Evolutionary conservation across 2,329 filamentous ascomycete species (phyloP).

Genomic region (Cercospora sesami): DNA sequence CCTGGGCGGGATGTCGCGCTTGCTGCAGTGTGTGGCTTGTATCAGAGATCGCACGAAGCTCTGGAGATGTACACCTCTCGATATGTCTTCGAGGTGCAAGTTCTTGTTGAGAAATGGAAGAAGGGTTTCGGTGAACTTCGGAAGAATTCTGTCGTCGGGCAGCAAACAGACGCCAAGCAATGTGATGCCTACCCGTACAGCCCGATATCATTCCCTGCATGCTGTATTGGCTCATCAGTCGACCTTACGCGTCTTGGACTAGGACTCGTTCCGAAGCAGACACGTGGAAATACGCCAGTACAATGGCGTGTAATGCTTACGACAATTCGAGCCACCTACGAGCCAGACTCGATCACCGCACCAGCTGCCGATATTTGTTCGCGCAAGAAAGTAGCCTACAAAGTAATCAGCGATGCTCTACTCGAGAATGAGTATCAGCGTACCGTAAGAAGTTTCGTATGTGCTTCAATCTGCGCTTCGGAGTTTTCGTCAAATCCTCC

Average conservation of each 20-base stretch:
- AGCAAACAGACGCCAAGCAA: background rate
- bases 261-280: no score
- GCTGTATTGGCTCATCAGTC: no score
- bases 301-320: no score
- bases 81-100: background rate
- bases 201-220: no score
- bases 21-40: background rate
- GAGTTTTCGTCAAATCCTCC: background rate
- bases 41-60: background rate
- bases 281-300: no score
- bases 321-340: no score
- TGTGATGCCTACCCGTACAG: background rate
- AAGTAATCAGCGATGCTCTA: background rate
- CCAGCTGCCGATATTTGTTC: no score
- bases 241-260: no score
- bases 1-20: background rate
- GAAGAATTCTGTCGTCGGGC: background rate
- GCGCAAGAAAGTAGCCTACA: background rate
- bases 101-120: background rate
- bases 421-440: background rate
- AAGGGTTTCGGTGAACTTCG: background rate
- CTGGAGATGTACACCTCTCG: background rate
- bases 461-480: background rate
- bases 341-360: no score
- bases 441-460: background rate